phyloP scores from a whole-genome alignment of 106 monocot species.

The Allium cepa region DNA sequence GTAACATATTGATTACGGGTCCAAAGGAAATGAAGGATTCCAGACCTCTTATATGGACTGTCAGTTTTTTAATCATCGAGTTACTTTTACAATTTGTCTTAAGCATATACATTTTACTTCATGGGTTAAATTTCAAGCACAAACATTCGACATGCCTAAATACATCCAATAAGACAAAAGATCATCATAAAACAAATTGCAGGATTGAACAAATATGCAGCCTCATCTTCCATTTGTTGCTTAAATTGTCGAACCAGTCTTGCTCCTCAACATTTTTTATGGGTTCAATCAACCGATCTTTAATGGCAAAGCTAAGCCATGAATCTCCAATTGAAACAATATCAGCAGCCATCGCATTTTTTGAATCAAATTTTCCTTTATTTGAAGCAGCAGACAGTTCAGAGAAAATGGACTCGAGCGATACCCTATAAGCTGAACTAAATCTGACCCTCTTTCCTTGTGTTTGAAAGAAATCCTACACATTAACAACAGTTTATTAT shows the following conservation, averaged over 20 bases:
- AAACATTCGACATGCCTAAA: too few relatives aligned
- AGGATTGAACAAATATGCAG: too few relatives aligned
- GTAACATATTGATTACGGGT: too few relatives aligned
- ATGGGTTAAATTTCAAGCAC: too few relatives aligned
- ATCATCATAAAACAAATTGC: too few relatives aligned
- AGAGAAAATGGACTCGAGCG: slow-evolving; percentile 49
- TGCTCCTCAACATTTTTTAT: slow-evolving; percentile 54
- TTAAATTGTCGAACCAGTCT: slow-evolving; percentile 69
- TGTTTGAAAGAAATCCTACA: slow-evolving; percentile 76
- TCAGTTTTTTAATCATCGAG: too few relatives aligned
- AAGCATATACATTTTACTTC: too few relatives aligned
- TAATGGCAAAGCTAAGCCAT: slow-evolving; percentile 70
- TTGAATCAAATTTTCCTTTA: slow-evolving; percentile 41
- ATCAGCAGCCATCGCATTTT: slow-evolving; percentile 91
- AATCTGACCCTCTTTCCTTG: slow-evolving; percentile 77
- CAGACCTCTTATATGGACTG: too few relatives aligned
- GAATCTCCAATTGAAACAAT: slow-evolving; percentile 86
- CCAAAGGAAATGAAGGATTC: too few relatives aligned
- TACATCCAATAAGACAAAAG: too few relatives aligned
- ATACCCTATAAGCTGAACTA: slow-evolving; percentile 40
- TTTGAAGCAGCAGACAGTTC: slow-evolving; percentile 54
- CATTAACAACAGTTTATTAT: too few relatives aligned
- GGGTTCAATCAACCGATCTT: slow-evolving; percentile 65
- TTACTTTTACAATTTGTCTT: too few relatives aligned
- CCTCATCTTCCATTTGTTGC: slow-evolving; percentile 87